These are phyloP conservation scores for Microthlaspi erraticum DNA, from an alignment of 345 rosid species.

Conservation along the genomic window DNA sequence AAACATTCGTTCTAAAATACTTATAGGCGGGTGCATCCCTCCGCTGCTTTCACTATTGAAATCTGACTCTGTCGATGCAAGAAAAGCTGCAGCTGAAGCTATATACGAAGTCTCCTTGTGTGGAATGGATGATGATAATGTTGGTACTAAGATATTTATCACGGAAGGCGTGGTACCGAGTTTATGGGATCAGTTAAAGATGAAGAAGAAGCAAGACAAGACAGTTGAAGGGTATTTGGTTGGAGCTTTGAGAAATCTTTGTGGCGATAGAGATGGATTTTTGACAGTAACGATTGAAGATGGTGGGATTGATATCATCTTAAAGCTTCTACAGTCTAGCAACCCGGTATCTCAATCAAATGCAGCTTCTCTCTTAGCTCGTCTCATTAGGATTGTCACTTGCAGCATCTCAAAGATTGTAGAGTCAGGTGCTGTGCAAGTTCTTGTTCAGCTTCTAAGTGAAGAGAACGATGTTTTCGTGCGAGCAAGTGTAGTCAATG, in stretches of 20 bases:
- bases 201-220: conserved; percentile 63
- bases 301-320: conserved; percentile 74
- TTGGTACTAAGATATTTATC: conserved; percentile 83
- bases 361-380: conserved; percentile 91
- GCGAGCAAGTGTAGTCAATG: conserved; percentile 82
- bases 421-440: conserved; percentile 75
- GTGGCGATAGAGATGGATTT: conserved; percentile 71
- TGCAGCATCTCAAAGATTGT: conserved; percentile 67
- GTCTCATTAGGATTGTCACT: conserved; percentile 66
- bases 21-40: conserved; percentile 92
- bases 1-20: conserved; percentile 73
- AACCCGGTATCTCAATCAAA: conserved; percentile 75
- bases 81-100: conserved; percentile 83
- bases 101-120: conserved; percentile 82
- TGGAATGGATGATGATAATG: conserved; percentile 76
- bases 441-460: conserved; percentile 65
- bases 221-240: conserved; percentile 80
- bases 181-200: conserved; percentile 80
- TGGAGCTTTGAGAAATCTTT: conserved; percentile 91
- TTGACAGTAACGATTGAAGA: conserved; percentile 77
- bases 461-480: conserved; percentile 60
- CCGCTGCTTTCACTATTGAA: conserved; percentile 82
- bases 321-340: conserved; percentile 77
- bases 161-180: conserved; percentile 86
- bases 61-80: conserved; percentile 70